Percentiles rank a stretch among this genome's conserved stretches.
phyloP scores from a whole-genome alignment of 345 rosid species.

The Lepidium aucheri region DNA sequence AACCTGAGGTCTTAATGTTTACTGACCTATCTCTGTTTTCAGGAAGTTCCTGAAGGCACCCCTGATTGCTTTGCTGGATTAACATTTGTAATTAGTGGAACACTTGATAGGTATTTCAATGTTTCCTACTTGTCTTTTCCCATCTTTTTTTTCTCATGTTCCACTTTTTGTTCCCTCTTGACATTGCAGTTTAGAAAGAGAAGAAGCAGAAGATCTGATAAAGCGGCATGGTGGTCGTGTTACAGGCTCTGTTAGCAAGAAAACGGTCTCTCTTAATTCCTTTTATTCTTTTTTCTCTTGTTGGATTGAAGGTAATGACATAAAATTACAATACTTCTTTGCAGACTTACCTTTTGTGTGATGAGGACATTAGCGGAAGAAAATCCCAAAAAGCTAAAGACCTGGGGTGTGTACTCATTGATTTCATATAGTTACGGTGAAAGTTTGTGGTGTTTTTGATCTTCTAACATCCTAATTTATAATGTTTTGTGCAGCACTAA shows the following conservation, averaged over 20 bases:
- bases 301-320: slow-evolving; percentile 14
- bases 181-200: slow-evolving; percentile 80
- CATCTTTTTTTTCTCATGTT: background rate
- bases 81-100: slow-evolving; percentile 97
- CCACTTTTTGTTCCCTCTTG: slow-evolving; percentile 14
- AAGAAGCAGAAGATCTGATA: slow-evolving; percentile 96
- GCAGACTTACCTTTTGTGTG: slow-evolving; percentile 93
- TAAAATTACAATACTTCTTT: slow-evolving; percentile 25
- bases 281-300: slow-evolving; percentile 6
- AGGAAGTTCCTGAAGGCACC: slow-evolving; percentile 98
- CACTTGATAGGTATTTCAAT: slow-evolving; percentile 81
- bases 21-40: slow-evolving; percentile 25
- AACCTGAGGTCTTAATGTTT: background rate
- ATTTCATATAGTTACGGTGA: slow-evolving; percentile 13
- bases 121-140: background rate
- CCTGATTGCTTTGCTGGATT: slow-evolving; percentile 78
- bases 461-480: slow-evolving; percentile 14
- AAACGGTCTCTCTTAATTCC: slow-evolving; percentile 49
- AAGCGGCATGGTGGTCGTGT: slow-evolving; percentile 92
- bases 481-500: slow-evolving; percentile 44
- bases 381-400: slow-evolving; percentile 91
- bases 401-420: slow-evolving; percentile 55
- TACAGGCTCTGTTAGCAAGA: slow-evolving; percentile 97
- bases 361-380: slow-evolving; percentile 88
- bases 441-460: slow-evolving; percentile 2